Conservation (phyloP, 108 stramenopile species). For the Seminavis robusta region DNA sequence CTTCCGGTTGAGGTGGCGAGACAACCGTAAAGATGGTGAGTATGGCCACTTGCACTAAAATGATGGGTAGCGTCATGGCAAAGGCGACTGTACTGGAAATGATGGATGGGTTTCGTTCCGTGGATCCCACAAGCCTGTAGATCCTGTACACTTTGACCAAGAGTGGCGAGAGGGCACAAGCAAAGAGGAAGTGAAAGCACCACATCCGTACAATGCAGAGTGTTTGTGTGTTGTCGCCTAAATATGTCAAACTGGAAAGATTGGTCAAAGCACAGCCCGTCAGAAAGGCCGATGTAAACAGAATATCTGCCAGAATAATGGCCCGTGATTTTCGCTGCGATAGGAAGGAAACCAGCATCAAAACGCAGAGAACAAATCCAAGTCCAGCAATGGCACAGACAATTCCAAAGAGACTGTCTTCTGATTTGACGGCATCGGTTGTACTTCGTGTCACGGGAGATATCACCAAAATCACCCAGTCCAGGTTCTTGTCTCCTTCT, state of each 20-base stretch:
- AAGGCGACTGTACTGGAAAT: too few relatives aligned
- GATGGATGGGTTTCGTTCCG: too few relatives aligned
- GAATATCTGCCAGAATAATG: constrained; percentile 27
- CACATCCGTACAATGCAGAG: constrained; percentile 45
- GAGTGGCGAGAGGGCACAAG: constrained; percentile 24
- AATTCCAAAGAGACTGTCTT: constrained; percentile 15
- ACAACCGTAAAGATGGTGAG: constrained; percentile 34
- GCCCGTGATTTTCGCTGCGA: constrained; percentile 17
- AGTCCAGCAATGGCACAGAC: constrained; percentile 15
- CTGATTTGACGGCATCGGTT: constrained; percentile 19
- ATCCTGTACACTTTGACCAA: constrained; percentile 47
- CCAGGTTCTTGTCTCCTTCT: constrained; percentile 4
- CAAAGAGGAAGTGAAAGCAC: constrained; percentile 30
- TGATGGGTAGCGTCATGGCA: constrained; percentile 19
- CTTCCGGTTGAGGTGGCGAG: constrained; percentile 22
- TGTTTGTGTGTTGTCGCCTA: constrained; percentile 30
- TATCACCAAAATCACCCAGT: constrained; percentile 33
- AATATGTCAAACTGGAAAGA: constrained; percentile 14
- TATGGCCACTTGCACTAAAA: constrained; percentile 20
- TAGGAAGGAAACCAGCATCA: constrained; percentile 14
- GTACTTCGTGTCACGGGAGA: constrained; percentile 9
- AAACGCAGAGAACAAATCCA: constrained; percentile 18
- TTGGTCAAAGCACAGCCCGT: constrained; percentile 38
- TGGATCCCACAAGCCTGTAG: constrained; percentile 35
- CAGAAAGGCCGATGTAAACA: constrained; percentile 49